These are phyloP conservation scores for Nannizziopsis barbatae DNA, from an alignment of 2,329 filamentous ascomycete genomes.

Conservation along the genomic window DNA sequence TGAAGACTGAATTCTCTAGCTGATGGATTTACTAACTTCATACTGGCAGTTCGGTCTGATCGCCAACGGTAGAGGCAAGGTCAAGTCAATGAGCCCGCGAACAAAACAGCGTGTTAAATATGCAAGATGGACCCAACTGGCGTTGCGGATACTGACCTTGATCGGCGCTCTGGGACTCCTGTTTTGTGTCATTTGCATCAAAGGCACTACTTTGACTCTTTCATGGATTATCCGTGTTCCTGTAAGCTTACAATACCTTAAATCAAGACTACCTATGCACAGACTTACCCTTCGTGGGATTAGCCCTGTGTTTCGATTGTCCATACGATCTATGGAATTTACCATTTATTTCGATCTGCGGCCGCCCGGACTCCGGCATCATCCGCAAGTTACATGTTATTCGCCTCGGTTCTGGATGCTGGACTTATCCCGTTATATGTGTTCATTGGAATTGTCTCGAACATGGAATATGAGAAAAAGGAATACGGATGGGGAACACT, in stretches of 20 bases:
- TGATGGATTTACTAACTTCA: background rate
- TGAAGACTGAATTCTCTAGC: background rate
- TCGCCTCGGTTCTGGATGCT: constrained; percentile 63
- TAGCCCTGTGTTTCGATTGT: constrained; percentile 66
- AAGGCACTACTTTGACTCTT: constrained; percentile 50
- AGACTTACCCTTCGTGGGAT: constrained; percentile 5
- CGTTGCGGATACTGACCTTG: constrained; percentile 55
- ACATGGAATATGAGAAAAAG: constrained; percentile 39
- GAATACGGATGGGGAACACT: constrained; percentile 55
- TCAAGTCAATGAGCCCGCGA: constrained; percentile 55
- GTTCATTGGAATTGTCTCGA: constrained; percentile 46
- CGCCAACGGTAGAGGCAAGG: constrained; percentile 49
- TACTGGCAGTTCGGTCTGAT: constrained; percentile 40
- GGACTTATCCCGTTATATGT: constrained; percentile 53
- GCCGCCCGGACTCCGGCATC: constrained; percentile 63
- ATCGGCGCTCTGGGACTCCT: constrained; percentile 60
- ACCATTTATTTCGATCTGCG: constrained; percentile 62
- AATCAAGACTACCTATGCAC: background rate
- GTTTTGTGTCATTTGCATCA: constrained; percentile 66
- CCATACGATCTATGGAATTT: constrained; percentile 66
- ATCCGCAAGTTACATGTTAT: constrained; percentile 80
- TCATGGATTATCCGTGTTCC: constrained; percentile 68
- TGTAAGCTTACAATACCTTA: constrained; percentile 42
- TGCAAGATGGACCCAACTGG: constrained; percentile 57
- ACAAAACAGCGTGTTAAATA: constrained; percentile 62